Evolutionary conservation across 495 filamentous ascomycete genomes (phyloP).

Genomic region (Cercophora sp.): DNA sequence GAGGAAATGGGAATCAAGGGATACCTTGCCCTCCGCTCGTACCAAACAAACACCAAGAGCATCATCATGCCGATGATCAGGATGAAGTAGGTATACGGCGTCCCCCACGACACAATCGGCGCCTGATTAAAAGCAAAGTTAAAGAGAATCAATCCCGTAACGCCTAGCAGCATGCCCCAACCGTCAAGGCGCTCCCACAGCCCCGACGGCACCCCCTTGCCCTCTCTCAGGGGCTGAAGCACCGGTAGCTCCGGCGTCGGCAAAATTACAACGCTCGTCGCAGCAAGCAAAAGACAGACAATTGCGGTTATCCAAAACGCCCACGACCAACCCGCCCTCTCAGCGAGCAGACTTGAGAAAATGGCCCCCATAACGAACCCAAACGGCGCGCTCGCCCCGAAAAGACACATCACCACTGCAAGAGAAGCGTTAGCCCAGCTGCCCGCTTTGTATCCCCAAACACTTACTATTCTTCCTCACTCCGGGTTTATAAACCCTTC

Average conservation of each 20-base stretch:
- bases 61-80: constrained; percentile 53
- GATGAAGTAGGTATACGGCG: constrained; percentile 47
- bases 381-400: constrained; percentile 58
- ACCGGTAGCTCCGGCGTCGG: constrained; percentile 44
- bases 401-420: constrained; percentile 57
- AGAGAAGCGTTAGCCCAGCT: no score
- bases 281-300: constrained; percentile 38
- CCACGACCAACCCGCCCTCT: constrained; percentile 61
- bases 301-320: constrained; percentile 55
- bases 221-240: no score
- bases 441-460: no score
- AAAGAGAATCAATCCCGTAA: constrained; percentile 52
- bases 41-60: constrained; percentile 45
- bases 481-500: constrained; percentile 49
- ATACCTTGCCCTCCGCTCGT: constrained; percentile 38
- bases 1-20: constrained; percentile 53
- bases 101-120: constrained; percentile 53
- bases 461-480: constrained; percentile 42
- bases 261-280: constrained; percentile 41
- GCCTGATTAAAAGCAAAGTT: constrained; percentile 61
- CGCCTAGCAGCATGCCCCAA: constrained; percentile 45
- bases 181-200: constrained; percentile 45
- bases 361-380: constrained; percentile 51
- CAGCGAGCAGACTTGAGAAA: constrained; percentile 48
- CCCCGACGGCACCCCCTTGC: constrained; percentile 8